These are phyloP conservation scores for Oryza rufipogon DNA, from an alignment of 176 grass and related monocot genomes.

Conservation along the genomic window DNA sequence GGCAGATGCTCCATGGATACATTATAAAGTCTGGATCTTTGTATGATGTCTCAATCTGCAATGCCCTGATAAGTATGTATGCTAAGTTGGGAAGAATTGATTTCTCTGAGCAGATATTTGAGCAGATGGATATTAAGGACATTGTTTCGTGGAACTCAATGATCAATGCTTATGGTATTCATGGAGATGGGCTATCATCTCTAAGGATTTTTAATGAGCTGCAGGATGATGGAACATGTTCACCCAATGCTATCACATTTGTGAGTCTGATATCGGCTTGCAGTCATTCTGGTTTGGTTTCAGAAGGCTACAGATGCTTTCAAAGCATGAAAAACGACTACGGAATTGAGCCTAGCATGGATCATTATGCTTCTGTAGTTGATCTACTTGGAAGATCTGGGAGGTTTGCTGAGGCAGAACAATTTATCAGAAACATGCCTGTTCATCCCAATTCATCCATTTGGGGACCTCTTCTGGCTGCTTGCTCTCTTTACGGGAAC, in stretches of 20 bases:
- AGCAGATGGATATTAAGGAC: slow-evolving; percentile 57
- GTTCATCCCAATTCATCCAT: slow-evolving; percentile 54
- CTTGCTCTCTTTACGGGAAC: slow-evolving; percentile 62
- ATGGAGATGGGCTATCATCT: slow-evolving; percentile 61
- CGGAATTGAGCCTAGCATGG: slow-evolving; percentile 57
- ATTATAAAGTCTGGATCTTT: slow-evolving; percentile 50
- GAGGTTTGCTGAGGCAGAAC: slow-evolving; percentile 57
- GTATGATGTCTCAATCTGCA: slow-evolving; percentile 53
- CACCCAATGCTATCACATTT: slow-evolving; percentile 69
- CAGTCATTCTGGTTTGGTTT: slow-evolving; percentile 61
- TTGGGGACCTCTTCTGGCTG: slow-evolving; percentile 67
- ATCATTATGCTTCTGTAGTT: slow-evolving; percentile 72
- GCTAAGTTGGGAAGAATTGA: slow-evolving; percentile 59
- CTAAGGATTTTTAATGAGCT: slow-evolving; percentile 54
- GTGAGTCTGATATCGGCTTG: slow-evolving; percentile 67
- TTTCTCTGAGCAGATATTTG: slow-evolving; percentile 58
- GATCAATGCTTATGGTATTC: slow-evolving; percentile 64
- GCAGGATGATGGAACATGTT: slow-evolving; percentile 32
- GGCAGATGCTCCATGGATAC: slow-evolving; percentile 60
- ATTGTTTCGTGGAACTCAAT: slow-evolving; percentile 77
- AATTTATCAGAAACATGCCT: slow-evolving; percentile 66
- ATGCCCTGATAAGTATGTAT: slow-evolving; percentile 72
- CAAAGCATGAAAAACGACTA: slow-evolving; percentile 62
- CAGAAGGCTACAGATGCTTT: slow-evolving; percentile 70
- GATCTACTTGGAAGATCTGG: slow-evolving; percentile 74